These are phyloP conservation scores for Pouteria glomerata DNA, from an alignment of 148 eudicot genomes.

Conservation along the genomic window DNA sequence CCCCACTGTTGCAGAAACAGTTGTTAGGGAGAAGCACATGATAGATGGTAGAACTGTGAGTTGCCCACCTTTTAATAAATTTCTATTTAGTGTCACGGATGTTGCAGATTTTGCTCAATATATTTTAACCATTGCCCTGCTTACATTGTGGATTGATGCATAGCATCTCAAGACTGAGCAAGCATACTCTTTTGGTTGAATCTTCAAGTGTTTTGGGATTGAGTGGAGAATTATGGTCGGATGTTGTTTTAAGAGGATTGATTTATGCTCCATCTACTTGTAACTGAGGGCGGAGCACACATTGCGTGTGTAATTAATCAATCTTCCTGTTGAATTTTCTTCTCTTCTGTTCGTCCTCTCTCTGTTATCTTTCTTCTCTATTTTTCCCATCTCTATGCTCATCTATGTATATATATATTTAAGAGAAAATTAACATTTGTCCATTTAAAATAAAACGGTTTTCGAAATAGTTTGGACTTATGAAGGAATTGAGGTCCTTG, in stretches of 20 bases:
- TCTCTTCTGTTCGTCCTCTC: too few species aligned
- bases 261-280: background rate
- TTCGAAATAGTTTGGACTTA: too few species aligned
- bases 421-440: too few species aligned
- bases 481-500: too few species aligned
- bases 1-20: constrained; percentile 78
- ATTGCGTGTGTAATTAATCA: too few species aligned
- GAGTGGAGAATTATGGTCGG: background rate
- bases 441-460: too few species aligned
- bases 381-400: too few species aligned
- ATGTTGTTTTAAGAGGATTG: background rate
- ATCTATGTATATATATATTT: too few species aligned
- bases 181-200: background rate
- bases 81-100: background rate
- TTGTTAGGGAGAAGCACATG: constrained; percentile 76
- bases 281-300: background rate
- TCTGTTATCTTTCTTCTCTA: too few species aligned
- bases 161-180: background rate
- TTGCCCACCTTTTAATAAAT: background rate
- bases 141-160: background rate
- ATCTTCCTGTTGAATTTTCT: too few species aligned
- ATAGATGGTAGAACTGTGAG: constrained; percentile 94
- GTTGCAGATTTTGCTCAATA: background rate
- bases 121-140: background rate
- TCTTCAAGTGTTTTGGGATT: background rate